A percentile compares a stretch with the other conserved stretches of the same genome.
phyloP scores from a whole-genome alignment of 352 stramenopile species.

The Phytophthora foliorum region DNA sequence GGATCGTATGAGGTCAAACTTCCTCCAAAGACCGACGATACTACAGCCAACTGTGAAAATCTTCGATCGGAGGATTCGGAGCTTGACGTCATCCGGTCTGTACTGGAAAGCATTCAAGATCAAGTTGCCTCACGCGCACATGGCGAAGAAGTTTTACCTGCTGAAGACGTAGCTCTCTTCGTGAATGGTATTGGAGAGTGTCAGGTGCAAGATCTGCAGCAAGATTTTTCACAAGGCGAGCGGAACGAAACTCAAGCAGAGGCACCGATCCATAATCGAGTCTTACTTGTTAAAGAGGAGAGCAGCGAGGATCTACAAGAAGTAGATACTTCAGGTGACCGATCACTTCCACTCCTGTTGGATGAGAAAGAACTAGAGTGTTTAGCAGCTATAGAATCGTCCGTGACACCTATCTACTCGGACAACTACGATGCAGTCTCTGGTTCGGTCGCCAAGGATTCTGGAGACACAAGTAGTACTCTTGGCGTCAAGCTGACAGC shows the following conservation, averaged over 20 bases:
- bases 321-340: neutral
- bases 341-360: neutral
- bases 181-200: neutral
- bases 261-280: neutral
- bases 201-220: neutral
- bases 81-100: neutral
- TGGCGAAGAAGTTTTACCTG: neutral
- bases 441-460: neutral
- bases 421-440: neutral
- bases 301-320: neutral
- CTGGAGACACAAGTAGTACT: neutral
- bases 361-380: neutral
- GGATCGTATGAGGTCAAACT: neutral
- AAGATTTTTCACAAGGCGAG: neutral
- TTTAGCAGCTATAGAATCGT: neutral
- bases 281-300: neutral
- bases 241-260: neutral
- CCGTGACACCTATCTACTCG: neutral
- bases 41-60: neutral
- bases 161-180: neutral
- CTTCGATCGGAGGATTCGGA: neutral
- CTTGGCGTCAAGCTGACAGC: neutral
- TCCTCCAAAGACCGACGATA: neutral
- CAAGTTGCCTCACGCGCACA: neutral
- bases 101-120: slow-evolving; percentile 16